Evolutionary conservation across 139 green algal species (phyloP).

Genomic region (Raphidocelis subcapitata): DNA sequence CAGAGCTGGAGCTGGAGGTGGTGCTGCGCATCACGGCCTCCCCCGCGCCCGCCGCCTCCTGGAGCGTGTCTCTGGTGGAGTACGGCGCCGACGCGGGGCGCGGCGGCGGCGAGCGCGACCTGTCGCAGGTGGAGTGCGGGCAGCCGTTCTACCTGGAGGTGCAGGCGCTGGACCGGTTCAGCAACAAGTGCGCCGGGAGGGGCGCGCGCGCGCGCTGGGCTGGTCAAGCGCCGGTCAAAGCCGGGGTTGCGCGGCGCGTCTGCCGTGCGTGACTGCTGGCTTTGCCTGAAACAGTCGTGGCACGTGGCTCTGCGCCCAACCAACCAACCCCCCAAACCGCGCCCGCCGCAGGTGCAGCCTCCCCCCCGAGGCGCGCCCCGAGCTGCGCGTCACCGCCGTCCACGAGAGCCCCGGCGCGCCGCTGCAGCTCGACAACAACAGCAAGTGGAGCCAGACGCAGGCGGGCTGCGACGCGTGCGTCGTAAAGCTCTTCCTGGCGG

Average conservation of each 20-base stretch:
- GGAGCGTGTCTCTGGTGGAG: slow-evolving; percentile 47
- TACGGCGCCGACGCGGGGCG: background rate
- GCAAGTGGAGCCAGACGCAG: slow-evolving; percentile 37
- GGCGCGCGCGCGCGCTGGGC: no score
- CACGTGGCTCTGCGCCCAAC: background rate
- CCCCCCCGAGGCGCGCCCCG: no score
- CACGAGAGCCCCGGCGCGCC: no score
- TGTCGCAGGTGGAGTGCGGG: slow-evolving; percentile 48
- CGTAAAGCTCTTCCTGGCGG: slow-evolving; percentile 28
- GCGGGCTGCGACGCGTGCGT: slow-evolving; percentile 19
- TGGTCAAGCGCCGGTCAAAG: no score
- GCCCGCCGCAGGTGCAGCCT: slow-evolving; percentile 10
- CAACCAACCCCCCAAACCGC: slow-evolving; percentile 18
- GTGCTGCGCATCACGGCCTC: slow-evolving; percentile 29
- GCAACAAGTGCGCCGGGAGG: slow-evolving; percentile 45
- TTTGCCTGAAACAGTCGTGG: no score
- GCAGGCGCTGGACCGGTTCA: slow-evolving; percentile 46
- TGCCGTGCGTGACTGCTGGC: no score
- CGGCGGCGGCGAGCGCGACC: slow-evolving; percentile 20
- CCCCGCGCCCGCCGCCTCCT: slow-evolving; percentile 38
- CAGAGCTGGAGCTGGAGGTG: slow-evolving; percentile 42
- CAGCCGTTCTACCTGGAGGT: slow-evolving; percentile 57
- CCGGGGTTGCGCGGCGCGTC: no score
- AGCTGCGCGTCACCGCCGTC: no score
- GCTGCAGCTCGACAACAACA: background rate